These are phyloP conservation scores for Periconia macrospinosa DNA, from an alignment of 2,329 filamentous ascomycete genomes.

Conservation along the genomic window DNA sequence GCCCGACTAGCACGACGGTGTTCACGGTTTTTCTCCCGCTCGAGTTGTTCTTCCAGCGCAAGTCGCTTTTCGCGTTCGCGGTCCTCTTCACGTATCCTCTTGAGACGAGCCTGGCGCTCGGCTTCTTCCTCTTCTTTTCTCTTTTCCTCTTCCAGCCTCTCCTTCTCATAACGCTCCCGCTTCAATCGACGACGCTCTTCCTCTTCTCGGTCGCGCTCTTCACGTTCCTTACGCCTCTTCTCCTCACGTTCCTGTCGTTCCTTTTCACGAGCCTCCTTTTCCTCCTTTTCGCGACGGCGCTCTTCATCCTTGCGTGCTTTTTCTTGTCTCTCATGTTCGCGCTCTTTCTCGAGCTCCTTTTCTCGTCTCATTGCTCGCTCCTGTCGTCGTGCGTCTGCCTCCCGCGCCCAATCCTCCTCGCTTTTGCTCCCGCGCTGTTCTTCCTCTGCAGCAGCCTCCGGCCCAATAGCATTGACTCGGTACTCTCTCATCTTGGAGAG, in stretches of 20 bases:
- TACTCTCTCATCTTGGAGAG: conserved; percentile 71
- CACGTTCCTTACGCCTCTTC: conserved; percentile 36
- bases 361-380: conserved; percentile 65
- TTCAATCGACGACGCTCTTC: conserved; percentile 36
- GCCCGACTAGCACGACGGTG: conserved; percentile 31
- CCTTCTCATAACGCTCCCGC: conserved; percentile 31
- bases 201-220: conserved; percentile 33
- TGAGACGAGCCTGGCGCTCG: conserved; percentile 48
- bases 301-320: conserved; percentile 59
- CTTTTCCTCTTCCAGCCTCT: conserved; percentile 55
- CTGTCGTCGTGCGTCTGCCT: conserved; percentile 62
- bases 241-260: conserved; percentile 52
- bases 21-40: conserved; percentile 54
- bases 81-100: conserved; percentile 39
- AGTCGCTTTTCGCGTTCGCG: conserved; percentile 37
- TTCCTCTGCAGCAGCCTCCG: conserved; percentile 69
- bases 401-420: conserved; percentile 72
- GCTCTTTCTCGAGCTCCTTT: conserved; percentile 63
- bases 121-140: conserved; percentile 45
- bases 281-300: conserved; percentile 52
- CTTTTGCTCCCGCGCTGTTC: conserved; percentile 67
- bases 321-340: conserved; percentile 56
- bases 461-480: conserved; percentile 68
- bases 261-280: conserved; percentile 49
- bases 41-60: conserved; percentile 57